Percentiles rank a stretch among this genome's conserved stretches.
Evolutionary conservation across 2,329 filamentous ascomycete species (phyloP).

Genomic region (Dactylonectria macrodidyma): DNA sequence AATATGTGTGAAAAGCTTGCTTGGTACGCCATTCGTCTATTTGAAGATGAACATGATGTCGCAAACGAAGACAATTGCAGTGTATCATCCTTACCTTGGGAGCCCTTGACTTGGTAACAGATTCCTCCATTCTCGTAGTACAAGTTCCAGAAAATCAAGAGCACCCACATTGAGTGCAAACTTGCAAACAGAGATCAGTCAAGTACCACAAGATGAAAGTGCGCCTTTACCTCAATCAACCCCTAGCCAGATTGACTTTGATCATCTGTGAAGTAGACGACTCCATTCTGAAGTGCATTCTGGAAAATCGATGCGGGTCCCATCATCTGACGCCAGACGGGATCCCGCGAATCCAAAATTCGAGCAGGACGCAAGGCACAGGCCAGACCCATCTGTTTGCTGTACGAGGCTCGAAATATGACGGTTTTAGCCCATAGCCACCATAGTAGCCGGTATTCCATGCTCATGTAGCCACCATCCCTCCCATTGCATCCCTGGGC

Average conservation of each 20-base stretch:
- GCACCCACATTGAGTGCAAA: rapidly evolving
- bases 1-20: not conserved
- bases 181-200: rapidly evolving
- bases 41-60: not conserved
- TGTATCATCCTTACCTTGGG: slow-evolving; percentile 9
- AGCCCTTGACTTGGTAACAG: slow-evolving; percentile 31
- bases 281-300: rapidly evolving
- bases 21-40: rapidly evolving
- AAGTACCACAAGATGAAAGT: too few species aligned
- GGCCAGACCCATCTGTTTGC: not conserved
- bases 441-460: slow-evolving; percentile 18
- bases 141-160: rapidly evolving
- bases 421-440: slow-evolving; percentile 35
- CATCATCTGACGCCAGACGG: rapidly evolving
- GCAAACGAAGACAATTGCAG: not conserved
- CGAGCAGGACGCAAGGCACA: slow-evolving; percentile 25
- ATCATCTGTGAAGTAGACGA: slow-evolving; percentile 28
- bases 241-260: rapidly evolving
- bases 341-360: rapidly evolving
- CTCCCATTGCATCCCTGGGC: rapidly evolving
- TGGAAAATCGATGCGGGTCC: rapidly evolving
- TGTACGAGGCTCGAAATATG: not conserved
- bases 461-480: not conserved
- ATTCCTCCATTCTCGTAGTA: slow-evolving; percentile 30
- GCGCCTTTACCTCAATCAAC: slow-evolving; percentile 1